Conservation (phyloP, 2,329 filamentous ascomycete species). For the Colletotrichum australisinense region DNA sequence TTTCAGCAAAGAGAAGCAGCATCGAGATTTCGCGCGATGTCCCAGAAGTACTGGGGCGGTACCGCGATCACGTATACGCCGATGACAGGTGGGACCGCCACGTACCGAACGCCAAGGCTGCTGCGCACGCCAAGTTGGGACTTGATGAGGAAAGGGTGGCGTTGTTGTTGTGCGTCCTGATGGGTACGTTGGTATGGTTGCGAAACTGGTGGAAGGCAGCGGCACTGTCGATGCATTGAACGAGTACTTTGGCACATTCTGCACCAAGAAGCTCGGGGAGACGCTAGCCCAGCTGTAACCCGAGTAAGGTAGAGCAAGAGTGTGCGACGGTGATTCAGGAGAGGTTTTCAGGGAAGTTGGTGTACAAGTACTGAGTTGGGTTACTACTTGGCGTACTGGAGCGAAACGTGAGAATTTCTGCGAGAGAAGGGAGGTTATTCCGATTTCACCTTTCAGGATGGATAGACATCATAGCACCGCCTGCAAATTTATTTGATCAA, state of each 20-base stretch:
- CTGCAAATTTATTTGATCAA: background rate
- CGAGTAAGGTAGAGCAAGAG: background rate
- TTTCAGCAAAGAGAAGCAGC: constrained; percentile 73
- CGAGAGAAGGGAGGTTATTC: background rate
- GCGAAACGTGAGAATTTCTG: background rate
- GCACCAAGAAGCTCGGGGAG: constrained; percentile 67
- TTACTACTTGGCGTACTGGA: background rate
- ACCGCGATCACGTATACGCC: constrained; percentile 86
- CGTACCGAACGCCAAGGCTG: constrained; percentile 75
- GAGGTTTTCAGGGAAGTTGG: background rate
- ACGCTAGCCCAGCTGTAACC: constrained; percentile 51
- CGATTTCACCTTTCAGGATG: background rate
- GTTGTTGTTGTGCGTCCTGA: constrained; percentile 89
- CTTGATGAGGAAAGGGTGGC: constrained; percentile 79
- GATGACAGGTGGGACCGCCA: constrained; percentile 82
- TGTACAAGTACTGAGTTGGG: background rate
- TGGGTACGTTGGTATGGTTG: constrained; percentile 85
- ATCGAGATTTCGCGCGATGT: constrained; percentile 80
- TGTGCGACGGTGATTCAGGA: background rate
- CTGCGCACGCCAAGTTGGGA: constrained; percentile 90
- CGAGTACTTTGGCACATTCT: constrained; percentile 82
- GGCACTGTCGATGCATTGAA: constrained; percentile 87
- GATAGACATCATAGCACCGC: background rate
- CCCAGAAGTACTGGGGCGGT: constrained; percentile 77
- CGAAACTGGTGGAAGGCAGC: constrained; percentile 78